A percentile compares a stretch with the other conserved stretches of the same genome.
Conservation (phyloP, 1,284 basidiomycete genomes). For the Melampsora medusae region DNA sequence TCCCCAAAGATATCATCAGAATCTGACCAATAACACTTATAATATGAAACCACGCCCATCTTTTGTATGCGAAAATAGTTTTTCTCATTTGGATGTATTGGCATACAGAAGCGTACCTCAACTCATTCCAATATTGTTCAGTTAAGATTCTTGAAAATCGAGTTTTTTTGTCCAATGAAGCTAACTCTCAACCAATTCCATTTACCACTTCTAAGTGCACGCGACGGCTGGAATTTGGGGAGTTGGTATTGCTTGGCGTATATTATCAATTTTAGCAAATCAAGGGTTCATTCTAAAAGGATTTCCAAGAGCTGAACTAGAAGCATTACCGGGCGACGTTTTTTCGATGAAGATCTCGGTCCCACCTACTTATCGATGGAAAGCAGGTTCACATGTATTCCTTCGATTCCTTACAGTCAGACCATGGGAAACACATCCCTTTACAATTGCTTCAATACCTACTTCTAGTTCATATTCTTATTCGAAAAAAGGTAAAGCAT, state of each 20-base stretch:
- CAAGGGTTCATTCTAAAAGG: conserved; percentile 47
- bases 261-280: conserved; percentile 14
- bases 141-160: too few relatives aligned
- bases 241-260: conserved; percentile 19
- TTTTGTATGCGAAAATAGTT: neutral
- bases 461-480: neutral
- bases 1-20: too few relatives aligned
- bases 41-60: too few relatives aligned
- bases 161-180: too few relatives aligned
- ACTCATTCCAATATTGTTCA: too few relatives aligned
- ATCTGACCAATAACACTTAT: too few relatives aligned
- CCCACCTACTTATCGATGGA: conserved; percentile 53
- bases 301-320: conserved; percentile 51
- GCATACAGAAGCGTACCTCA: too few relatives aligned
- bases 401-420: conserved; percentile 54
- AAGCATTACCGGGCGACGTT: conserved; percentile 53
- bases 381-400: conserved; percentile 59
- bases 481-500: too few relatives aligned
- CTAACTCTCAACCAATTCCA: too few relatives aligned
- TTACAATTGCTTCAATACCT: conserved; percentile 56
- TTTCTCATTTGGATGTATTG: conserved; percentile 31
- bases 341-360: conserved; percentile 54
- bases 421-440: conserved; percentile 56
- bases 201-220: conserved; percentile 5
- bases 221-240: conserved; percentile 36